Conservation (phyloP, 2,329 filamentous ascomycete genomes). For the Phaeosphaeria sp. region DNA sequence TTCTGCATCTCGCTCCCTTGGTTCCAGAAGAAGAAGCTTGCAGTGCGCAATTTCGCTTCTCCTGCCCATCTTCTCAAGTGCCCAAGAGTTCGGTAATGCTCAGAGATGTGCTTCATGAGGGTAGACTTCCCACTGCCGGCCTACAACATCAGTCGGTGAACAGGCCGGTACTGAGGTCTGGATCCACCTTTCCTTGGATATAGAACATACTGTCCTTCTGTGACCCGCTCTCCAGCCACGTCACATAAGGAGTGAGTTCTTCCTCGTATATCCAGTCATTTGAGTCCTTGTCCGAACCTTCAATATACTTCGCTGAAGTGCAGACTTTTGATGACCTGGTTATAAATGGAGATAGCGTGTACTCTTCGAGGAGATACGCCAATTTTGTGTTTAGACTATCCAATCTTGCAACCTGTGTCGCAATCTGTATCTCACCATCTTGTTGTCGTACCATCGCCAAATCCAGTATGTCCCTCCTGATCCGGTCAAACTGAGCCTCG, state of each 20-base stretch:
- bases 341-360: not conserved
- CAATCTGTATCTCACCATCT: not conserved
- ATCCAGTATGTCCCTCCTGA: not conserved
- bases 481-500: not conserved
- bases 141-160: conserved; percentile 19
- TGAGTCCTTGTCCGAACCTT: conserved; percentile 1
- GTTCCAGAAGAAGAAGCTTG: conserved; percentile 28
- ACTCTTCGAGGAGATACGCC: conserved; percentile 9
- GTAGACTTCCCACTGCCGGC: conserved; percentile 58
- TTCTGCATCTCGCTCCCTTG: conserved; percentile 19
- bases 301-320: conserved; percentile 6
- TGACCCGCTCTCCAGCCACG: conserved; percentile 12
- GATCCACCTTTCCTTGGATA: conserved; percentile 18
- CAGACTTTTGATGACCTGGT: not conserved
- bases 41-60: conserved; percentile 30
- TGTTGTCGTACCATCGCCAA: not conserved
- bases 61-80: conserved; percentile 47
- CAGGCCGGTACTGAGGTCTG: not conserved
- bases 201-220: conserved; percentile 9
- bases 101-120: conserved; percentile 45
- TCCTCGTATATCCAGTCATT: conserved; percentile 20
- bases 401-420: conserved; percentile 1
- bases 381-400: conserved; percentile 14
- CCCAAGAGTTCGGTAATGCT: conserved; percentile 22
- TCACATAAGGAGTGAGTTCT: conserved; percentile 4